Conservation (phyloP, 2,329 filamentous ascomycete species). For the Scedosporium boydii region DNA sequence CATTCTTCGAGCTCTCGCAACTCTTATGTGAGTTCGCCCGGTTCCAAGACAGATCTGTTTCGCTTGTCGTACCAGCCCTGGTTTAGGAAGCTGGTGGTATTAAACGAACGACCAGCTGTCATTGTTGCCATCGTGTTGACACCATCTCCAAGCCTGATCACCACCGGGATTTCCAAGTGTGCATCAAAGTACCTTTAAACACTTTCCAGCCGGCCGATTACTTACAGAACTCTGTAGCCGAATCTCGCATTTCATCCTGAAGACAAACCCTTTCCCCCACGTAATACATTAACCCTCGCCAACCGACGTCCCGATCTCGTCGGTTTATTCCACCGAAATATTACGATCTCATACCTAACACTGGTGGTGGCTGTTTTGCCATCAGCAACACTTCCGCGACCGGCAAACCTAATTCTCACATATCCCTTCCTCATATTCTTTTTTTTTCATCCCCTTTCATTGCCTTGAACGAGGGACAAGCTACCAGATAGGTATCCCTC, state of each 20-base stretch:
- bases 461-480: not conserved
- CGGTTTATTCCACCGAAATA: not conserved
- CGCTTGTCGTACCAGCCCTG: not conserved
- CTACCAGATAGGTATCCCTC: not conserved
- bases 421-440: not conserved
- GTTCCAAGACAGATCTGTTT: not conserved
- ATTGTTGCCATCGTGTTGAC: not conserved
- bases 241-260: not conserved
- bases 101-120: not conserved
- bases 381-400: not conserved
- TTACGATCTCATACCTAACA: not conserved
- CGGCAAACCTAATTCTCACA: not conserved
- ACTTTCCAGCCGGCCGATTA: not conserved
- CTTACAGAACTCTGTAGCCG: not conserved
- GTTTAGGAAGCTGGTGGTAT: not conserved
- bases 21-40: not conserved
- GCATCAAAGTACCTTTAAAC: not conserved
- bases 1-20: not conserved
- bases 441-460: not conserved
- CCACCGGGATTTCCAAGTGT: not conserved
- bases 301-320: not conserved
- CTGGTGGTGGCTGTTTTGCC: not conserved
- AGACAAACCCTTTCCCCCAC: not conserved
- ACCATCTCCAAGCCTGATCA: not conserved
- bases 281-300: not conserved